Evolutionary conservation across 1,139 yeast species (phyloP).

Genomic region (Pichia sp.): DNA sequence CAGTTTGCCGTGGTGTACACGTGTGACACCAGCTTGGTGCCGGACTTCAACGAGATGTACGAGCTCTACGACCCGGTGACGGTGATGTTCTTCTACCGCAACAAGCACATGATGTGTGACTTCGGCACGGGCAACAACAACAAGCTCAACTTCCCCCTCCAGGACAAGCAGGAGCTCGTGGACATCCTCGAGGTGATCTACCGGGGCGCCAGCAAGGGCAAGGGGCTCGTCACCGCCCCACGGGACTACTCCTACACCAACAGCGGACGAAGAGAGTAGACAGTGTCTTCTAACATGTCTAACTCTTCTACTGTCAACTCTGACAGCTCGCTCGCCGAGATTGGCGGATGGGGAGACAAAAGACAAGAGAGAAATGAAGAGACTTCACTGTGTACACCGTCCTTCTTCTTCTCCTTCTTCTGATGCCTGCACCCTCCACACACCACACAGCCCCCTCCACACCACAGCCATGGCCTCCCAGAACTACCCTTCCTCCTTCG

Average conservation of each 20-base stretch:
- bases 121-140: slow-evolving; percentile 98
- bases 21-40: slow-evolving; percentile 86
- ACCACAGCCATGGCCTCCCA: slow-evolving; percentile 30
- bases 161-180: slow-evolving; percentile 84
- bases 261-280: slow-evolving; percentile 14
- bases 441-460: neutral
- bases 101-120: slow-evolving; percentile 98
- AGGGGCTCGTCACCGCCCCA: slow-evolving; percentile 89
- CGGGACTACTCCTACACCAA: slow-evolving; percentile 45
- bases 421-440: too few species aligned
- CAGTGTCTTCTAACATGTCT: too few species aligned
- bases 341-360: too few species aligned
- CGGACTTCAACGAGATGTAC: slow-evolving; percentile 91
- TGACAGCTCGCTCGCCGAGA: too few species aligned
- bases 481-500: slow-evolving; percentile 34
- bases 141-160: slow-evolving; percentile 78
- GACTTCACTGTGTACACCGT: too few species aligned
- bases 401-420: too few species aligned
- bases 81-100: slow-evolving; percentile 89
- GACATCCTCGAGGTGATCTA: slow-evolving; percentile 89
- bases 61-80: slow-evolving; percentile 91
- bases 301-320: too few species aligned
- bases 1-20: slow-evolving; percentile 88
- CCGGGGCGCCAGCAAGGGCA: slow-evolving; percentile 90
- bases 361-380: too few species aligned